Evolutionary conservation across 139 green algal species (phyloP), one percentile per base, ranked within the genome.

Genomic region (Micractinium conductrix): DNA sequence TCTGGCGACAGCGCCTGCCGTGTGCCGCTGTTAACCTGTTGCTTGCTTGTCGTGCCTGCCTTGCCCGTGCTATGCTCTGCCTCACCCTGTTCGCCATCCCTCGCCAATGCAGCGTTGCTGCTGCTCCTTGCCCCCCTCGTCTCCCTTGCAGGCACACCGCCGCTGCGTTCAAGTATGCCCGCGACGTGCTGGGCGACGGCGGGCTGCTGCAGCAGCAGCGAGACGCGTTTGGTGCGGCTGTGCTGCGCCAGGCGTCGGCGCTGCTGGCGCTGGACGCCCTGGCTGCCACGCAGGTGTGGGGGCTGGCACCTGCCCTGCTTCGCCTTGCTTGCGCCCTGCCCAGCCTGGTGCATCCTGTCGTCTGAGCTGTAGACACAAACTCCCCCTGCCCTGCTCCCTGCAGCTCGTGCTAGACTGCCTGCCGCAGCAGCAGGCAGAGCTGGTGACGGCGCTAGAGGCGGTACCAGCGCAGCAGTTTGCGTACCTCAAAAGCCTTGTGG

Each of bases 391-490:
- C 40, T 6, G 24, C 60, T 73, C 50, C 67, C 28, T 45, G 74
- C 72, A 69, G 78, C 87, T 90, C 9, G 72, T 91, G 17, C 62
- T 91, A 38, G 69, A 87, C 19, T 85, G 78, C 78, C 86, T 89
- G 33, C 89, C 83, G 2, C 43, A 71, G 35, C 80, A 88, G 33
- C 90, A 93, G 62, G 33, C 69, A 22, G 74, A 35, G 0, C 74
- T 91, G 33, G 73, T 92, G 84, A 5, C 44, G 6, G 21, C 30
- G 30, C 69, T 93, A 19, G 24, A 24, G 35, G 26, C 40, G 30
- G n/a, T 79, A 35, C 86, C 89, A 1, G 69, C 89, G 42, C 74
- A 85, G 58, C 90, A 93, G 65, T 92, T 89, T 81, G 62, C 62
- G 9, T 89, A 83, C 44, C 67, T 89, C 17, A 67, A 75, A 44